A percentile compares a stretch with the other conserved stretches of the same genome.
These are phyloP conservation scores for Baudoinia panamericana DNA, from an alignment of 495 filamentous ascomycete species.

Conservation along the genomic window DNA sequence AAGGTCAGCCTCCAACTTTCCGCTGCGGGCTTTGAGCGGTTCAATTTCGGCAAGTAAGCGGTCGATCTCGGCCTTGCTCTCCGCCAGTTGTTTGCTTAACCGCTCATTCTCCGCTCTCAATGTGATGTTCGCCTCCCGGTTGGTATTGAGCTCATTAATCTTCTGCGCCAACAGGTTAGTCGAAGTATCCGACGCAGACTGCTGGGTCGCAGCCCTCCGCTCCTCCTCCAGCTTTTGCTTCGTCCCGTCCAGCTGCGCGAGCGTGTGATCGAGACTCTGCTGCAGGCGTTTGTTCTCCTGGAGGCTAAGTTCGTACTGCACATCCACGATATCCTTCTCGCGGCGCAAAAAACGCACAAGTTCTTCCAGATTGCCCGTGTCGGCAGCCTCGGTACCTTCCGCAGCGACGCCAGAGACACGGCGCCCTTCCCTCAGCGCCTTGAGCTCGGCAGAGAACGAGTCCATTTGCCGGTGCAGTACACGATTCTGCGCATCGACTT, in stretches of 20 bases:
- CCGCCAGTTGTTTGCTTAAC: slow-evolving; percentile 55
- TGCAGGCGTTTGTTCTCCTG: slow-evolving; percentile 78
- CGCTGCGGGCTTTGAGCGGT: slow-evolving; percentile 63
- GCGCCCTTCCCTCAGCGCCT: slow-evolving; percentile 60
- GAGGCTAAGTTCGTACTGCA: slow-evolving; percentile 75
- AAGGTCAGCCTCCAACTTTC: slow-evolving; percentile 65
- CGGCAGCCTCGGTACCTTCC: slow-evolving; percentile 2
- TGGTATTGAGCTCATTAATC: slow-evolving; percentile 83
- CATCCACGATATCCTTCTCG: slow-evolving; percentile 95
- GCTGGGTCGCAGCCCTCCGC: slow-evolving; percentile 61
- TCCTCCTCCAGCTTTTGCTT: slow-evolving; percentile 79
- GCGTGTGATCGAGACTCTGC: slow-evolving; percentile 78
- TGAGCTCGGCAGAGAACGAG: slow-evolving; percentile 62
- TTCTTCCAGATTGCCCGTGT: slow-evolving; percentile 53
- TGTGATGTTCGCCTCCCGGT: slow-evolving; percentile 83
- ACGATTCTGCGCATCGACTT: slow-evolving; percentile 72
- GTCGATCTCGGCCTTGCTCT: slow-evolving; percentile 60
- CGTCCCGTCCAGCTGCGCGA: slow-evolving; percentile 72
- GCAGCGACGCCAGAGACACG: not conserved
- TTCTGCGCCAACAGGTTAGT: slow-evolving; percentile 87
- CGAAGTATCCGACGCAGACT: slow-evolving; percentile 50
- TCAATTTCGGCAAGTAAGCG: slow-evolving; percentile 63
- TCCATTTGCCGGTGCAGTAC: slow-evolving; percentile 81
- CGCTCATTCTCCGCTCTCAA: slow-evolving; percentile 74
- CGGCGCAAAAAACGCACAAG: slow-evolving; percentile 81